Conservation (phyloP, 225 moss, liverwort and hornwort genomes). For the Antitrichia curtipendula region DNA sequence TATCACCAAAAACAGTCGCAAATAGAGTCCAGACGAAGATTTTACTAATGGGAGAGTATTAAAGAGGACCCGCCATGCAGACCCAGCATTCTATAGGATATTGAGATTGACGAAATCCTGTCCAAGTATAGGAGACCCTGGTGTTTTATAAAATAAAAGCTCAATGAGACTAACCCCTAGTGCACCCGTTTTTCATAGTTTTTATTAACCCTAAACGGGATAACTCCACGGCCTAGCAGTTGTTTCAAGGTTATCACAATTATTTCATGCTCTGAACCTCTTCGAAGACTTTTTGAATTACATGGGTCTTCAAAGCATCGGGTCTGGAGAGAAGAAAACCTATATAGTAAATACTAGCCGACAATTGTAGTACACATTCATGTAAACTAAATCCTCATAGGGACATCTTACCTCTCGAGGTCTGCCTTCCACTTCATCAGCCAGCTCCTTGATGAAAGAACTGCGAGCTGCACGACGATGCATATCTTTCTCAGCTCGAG, state of each 20-base stretch:
- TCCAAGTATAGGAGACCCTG: neutral
- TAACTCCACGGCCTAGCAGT: neutral
- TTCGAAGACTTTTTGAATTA: neutral
- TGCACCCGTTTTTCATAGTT: neutral
- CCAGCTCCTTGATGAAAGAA: conserved; percentile 72
- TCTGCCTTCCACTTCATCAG: conserved; percentile 86
- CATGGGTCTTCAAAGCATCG: neutral
- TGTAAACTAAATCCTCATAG: neutral
- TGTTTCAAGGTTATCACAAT: neutral
- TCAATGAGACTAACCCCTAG: neutral
- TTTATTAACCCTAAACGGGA: neutral
- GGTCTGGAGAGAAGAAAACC: neutral
- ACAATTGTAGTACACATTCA: neutral
- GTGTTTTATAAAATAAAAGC: neutral
- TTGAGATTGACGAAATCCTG: neutral
- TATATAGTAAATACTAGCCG: neutral
- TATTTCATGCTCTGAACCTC: neutral
- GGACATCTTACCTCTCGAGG: conserved; percentile 54
- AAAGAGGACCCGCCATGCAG: neutral
- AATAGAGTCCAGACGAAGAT: neutral
- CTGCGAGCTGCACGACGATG: conserved; percentile 75
- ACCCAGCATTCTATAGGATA: neutral
- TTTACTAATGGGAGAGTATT: neutral
- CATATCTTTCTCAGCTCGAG: conserved; percentile 72
- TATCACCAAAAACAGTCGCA: neutral